These are phyloP conservation scores for Carex littledalei DNA, from an alignment of 176 grass and related monocot species.

Conservation along the genomic window DNA sequence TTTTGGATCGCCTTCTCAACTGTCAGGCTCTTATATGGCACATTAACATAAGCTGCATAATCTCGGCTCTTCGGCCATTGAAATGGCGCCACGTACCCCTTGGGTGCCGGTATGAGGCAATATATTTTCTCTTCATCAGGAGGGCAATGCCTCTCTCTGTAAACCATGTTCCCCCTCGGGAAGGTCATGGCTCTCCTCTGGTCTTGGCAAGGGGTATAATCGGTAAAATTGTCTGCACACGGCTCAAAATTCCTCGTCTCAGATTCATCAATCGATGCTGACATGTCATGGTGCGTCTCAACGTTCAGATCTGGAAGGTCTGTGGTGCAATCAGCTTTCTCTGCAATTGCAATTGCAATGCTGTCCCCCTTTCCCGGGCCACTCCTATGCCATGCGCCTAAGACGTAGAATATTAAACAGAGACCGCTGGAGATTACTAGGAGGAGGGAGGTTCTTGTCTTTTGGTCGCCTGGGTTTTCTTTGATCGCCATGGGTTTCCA, in stretches of 20 bases:
- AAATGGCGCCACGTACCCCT: slow-evolving; percentile 73
- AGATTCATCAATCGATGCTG: background rate
- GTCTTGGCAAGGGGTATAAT: slow-evolving; percentile 93
- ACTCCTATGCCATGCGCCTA: slow-evolving; percentile 72
- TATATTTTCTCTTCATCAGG: slow-evolving; percentile 51
- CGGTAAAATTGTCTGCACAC: slow-evolving; percentile 49
- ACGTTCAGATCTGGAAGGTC: slow-evolving; percentile 32
- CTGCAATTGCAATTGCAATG: slow-evolving; percentile 48
- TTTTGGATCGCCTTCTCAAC: slow-evolving; percentile 97
- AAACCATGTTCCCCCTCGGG: slow-evolving; percentile 71
- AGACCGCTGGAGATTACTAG: slow-evolving; percentile 50
- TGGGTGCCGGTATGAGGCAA: slow-evolving; percentile 66
- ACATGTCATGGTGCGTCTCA: slow-evolving; percentile 49
- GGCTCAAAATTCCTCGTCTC: slow-evolving; percentile 28
- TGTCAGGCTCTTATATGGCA: slow-evolving; percentile 89
- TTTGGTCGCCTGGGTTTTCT: slow-evolving; percentile 38
- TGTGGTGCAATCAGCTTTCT: slow-evolving; percentile 28
- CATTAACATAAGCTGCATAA: slow-evolving; percentile 77
- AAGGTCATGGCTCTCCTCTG: slow-evolving; percentile 83
- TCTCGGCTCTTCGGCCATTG: slow-evolving; percentile 87
- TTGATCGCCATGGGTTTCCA: slow-evolving; percentile 48
- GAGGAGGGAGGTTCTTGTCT: slow-evolving; percentile 44
- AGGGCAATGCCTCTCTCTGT: slow-evolving; percentile 89
- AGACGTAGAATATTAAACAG: slow-evolving; percentile 76
- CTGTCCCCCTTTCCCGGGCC: slow-evolving; percentile 68